Evolutionary conservation across 805 yeast genomes (phyloP).

Genomic region (Tetrapisispora pingtungensis): DNA sequence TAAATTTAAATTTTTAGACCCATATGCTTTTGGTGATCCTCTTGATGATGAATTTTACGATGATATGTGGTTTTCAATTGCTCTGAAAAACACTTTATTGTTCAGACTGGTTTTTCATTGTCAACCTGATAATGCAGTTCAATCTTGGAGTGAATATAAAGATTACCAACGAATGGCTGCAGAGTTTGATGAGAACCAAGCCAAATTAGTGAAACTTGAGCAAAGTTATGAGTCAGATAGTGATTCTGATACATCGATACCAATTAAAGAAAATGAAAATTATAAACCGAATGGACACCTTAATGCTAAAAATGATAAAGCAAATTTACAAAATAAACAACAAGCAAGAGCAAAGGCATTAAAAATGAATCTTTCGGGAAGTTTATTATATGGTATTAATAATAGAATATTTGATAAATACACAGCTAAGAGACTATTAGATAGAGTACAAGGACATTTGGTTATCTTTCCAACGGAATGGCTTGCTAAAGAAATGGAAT

Average conservation of each 20-base stretch:
- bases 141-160: conserved; percentile 83
- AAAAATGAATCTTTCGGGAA: conserved; percentile 24
- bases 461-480: conserved; percentile 91
- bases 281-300: not conserved
- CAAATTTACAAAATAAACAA: not conserved
- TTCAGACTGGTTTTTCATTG: conserved; percentile 81
- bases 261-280: not conserved
- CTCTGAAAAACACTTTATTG: conserved; percentile 71
- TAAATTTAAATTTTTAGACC: conserved; percentile 54
- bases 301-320: not conserved
- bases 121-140: conserved; percentile 92
- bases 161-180: conserved; percentile 48
- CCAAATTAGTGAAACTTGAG: conserved; percentile 24
- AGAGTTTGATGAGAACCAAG: conserved; percentile 39
- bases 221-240: not conserved
- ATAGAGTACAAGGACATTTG: conserved; percentile 72
- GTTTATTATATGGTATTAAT: conserved; percentile 24
- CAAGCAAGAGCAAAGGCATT: conserved; percentile 15
- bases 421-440: conserved; percentile 64
- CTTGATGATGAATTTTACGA: conserved; percentile 70
- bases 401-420: conserved; percentile 57
- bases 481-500: conserved; percentile 77
- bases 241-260: not conserved
- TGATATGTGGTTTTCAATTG: conserved; percentile 76
- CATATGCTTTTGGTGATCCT: conserved; percentile 85